Conservation (phyloP, 345 rosid species). For the Orychophragmus violaceus region DNA sequence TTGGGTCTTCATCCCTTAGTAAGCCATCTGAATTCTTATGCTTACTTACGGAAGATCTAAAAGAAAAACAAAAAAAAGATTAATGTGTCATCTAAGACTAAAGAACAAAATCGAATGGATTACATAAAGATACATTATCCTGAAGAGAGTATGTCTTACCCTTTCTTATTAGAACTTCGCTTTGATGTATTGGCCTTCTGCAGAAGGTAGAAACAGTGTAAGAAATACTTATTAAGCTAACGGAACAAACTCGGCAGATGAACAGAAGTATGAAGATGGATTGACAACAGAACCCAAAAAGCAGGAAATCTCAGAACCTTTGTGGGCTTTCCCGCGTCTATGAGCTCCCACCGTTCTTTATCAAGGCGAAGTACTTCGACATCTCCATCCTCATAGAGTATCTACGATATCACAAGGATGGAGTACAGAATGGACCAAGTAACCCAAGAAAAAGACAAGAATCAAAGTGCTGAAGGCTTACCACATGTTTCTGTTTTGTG, state of each 20-base stretch:
- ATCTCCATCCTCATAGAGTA: conserved; percentile 92
- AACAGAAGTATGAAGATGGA: conserved; percentile 12
- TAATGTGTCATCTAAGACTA: neutral
- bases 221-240: conserved; percentile 7
- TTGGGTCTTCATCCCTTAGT: conserved; percentile 38
- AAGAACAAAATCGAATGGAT: neutral
- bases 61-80: conserved; percentile 3
- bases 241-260: neutral
- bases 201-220: conserved; percentile 11
- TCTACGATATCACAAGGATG: conserved; percentile 34
- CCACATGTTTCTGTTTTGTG: conserved; percentile 79
- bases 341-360: conserved; percentile 86
- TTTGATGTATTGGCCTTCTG: conserved; percentile 56
- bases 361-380: conserved; percentile 82
- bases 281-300: conserved; percentile 14
- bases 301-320: conserved; percentile 44
- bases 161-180: conserved; percentile 35
- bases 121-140: neutral
- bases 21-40: conserved; percentile 32
- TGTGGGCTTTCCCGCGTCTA: conserved; percentile 48
- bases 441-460: conserved; percentile 4
- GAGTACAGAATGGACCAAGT: neutral
- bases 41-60: conserved; percentile 55
- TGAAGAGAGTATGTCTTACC: conserved; percentile 32
- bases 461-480: conserved; percentile 34